A percentile compares a stretch with the other conserved stretches of the same genome.
Conservation (phyloP, 2,329 filamentous ascomycete genomes). For the Alternaria atra region DNA sequence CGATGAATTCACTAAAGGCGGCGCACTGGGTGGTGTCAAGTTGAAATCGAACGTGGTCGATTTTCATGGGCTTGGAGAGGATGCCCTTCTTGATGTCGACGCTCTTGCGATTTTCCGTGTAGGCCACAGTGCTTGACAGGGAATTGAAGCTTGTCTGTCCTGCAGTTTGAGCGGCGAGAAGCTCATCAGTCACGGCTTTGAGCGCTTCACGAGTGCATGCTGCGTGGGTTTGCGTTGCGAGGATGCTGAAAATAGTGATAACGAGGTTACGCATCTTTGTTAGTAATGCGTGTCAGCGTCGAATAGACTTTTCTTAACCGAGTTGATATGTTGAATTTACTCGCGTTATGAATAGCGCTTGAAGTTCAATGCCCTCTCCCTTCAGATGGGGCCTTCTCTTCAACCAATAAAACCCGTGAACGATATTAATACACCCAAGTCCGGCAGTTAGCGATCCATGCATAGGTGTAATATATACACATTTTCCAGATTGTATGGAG, state of each 20-base stretch:
- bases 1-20: slow-evolving; percentile 41
- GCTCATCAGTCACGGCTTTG: slow-evolving; percentile 28
- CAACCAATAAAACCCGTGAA: background rate
- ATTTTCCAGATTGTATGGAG: slow-evolving; percentile 4
- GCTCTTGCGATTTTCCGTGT: slow-evolving; percentile 40
- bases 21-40: slow-evolving; percentile 40
- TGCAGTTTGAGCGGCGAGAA: slow-evolving; percentile 32
- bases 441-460: slow-evolving; percentile 15
- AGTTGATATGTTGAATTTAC: background rate
- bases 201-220: slow-evolving; percentile 35
- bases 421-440: background rate
- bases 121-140: slow-evolving; percentile 28
- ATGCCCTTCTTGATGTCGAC: slow-evolving; percentile 29
- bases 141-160: slow-evolving; percentile 30
- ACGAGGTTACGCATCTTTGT: slow-evolving; percentile 11
- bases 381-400: background rate
- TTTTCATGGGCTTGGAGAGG: slow-evolving; percentile 33
- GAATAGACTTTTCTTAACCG: background rate
- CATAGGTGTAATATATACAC: background rate
- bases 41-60: slow-evolving; percentile 37
- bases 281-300: too few species aligned
- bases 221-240: slow-evolving; percentile 23
- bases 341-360: background rate
- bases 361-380: background rate
- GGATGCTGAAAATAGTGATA: background rate